Evolutionary conservation across 805 yeast species (phyloP).

Genomic region (Yamadazyma phyllophila): DNA sequence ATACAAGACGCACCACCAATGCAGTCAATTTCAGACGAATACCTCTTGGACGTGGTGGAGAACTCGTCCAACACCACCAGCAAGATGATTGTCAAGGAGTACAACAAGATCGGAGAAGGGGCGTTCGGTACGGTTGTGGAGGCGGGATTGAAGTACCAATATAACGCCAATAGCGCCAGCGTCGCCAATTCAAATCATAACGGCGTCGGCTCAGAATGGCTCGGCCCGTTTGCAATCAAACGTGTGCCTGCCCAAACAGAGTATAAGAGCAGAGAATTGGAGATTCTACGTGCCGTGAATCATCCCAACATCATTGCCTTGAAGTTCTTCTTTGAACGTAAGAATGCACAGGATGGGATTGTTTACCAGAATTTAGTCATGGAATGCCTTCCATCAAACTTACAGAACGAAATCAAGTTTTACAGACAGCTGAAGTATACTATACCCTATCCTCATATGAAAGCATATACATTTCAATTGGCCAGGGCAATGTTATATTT

Average conservation of each 20-base stretch:
- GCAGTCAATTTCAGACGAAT: slow-evolving; percentile 26
- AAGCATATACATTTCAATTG: slow-evolving; percentile 74
- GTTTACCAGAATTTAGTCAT: slow-evolving; percentile 78
- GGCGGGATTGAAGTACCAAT: slow-evolving; percentile 48
- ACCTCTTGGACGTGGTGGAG: slow-evolving; percentile 51
- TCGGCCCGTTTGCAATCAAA: slow-evolving; percentile 82
- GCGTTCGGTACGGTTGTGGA: slow-evolving; percentile 85
- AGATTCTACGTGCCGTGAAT: slow-evolving; percentile 66
- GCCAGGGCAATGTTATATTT: slow-evolving; percentile 81
- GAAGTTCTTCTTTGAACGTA: slow-evolving; percentile 68
- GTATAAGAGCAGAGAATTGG: slow-evolving; percentile 78
- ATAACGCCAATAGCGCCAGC: slow-evolving; percentile 12
- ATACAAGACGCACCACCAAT: background rate
- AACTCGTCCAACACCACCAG: slow-evolving; percentile 51
- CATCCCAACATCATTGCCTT: slow-evolving; percentile 78
- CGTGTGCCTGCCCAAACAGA: slow-evolving; percentile 87
- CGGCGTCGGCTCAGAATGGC: slow-evolving; percentile 35
- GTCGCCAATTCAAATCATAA: background rate
- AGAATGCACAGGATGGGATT: slow-evolving; percentile 57
- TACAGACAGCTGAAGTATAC: slow-evolving; percentile 59
- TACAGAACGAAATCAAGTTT: slow-evolving; percentile 72
- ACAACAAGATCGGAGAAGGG: slow-evolving; percentile 78
- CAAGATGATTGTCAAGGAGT: slow-evolving; percentile 69
- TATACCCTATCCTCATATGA: slow-evolving; percentile 70
- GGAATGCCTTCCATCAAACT: slow-evolving; percentile 83